Percentiles rank a stretch among this genome's conserved stretches.
Conservation (phyloP, 768 basidiomycete genomes). For the Leccinum subgranulosum region DNA sequence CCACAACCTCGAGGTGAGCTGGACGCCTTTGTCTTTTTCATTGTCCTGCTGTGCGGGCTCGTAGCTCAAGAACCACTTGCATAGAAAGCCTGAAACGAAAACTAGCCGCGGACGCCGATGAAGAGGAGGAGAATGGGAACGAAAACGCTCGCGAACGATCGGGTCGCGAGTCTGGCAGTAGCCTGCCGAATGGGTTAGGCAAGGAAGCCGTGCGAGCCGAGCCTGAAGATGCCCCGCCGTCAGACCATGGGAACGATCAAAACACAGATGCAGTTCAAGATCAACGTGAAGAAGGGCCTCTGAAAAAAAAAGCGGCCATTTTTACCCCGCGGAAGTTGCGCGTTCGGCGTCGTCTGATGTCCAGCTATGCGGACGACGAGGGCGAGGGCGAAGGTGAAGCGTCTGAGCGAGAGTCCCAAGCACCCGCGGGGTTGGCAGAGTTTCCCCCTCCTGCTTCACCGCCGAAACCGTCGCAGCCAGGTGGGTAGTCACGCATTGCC, state of each 20-base stretch:
- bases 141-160: neutral
- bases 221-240: neutral
- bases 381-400: neutral
- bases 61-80: neutral
- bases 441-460: slow-evolving; percentile 1
- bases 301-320: slow-evolving; percentile 7
- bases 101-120: neutral
- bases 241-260: slow-evolving; percentile 5
- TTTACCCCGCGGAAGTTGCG: neutral
- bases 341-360: slow-evolving; percentile 4
- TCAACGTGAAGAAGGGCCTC: neutral
- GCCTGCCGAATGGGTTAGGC: neutral
- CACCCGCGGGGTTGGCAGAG: neutral
- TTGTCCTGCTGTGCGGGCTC: no score
- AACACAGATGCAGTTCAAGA: neutral
- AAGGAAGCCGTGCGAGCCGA: slow-evolving; percentile 1
- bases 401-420: slow-evolving; percentile 1
- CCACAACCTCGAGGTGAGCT: slow-evolving; percentile 1
- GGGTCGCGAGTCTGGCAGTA: neutral
- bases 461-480: neutral
- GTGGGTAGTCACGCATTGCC: neutral
- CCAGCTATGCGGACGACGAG: slow-evolving; percentile 3
- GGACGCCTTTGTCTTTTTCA: neutral
- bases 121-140: neutral
- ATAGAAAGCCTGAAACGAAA: neutral